phyloP scores from a whole-genome alignment of 2,329 filamentous ascomycete species.

The Aspergillus hiratsukae region DNA sequence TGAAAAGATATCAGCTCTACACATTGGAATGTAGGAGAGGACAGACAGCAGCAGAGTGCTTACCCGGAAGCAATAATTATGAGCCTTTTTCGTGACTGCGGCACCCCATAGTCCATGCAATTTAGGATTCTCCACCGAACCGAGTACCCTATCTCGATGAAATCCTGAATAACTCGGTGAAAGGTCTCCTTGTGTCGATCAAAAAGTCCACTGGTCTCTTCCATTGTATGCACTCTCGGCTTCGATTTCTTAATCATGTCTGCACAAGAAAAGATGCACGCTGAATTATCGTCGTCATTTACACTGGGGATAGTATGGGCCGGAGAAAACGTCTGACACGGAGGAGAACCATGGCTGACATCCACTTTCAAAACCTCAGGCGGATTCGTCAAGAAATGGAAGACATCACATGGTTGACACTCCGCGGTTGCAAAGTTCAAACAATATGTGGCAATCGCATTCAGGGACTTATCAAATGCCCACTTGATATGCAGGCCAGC shows the following conservation, averaged over 20 bases:
- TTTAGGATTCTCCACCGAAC: conserved; percentile 63
- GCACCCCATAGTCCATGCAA: conserved; percentile 47
- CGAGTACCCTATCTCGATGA: conserved; percentile 63
- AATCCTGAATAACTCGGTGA: conserved; percentile 56
- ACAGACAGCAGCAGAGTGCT: conserved; percentile 16
- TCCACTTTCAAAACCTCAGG: conserved; percentile 50
- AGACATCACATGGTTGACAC: conserved; percentile 42
- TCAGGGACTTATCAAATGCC: conserved; percentile 59
- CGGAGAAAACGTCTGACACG: conserved; percentile 71
- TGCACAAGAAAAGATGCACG: conserved; percentile 46
- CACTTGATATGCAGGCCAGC: conserved; percentile 58
- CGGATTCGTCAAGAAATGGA: conserved; percentile 37
- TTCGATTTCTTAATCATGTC: conserved; percentile 54
- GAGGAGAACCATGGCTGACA: conserved; percentile 69
- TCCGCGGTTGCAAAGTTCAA: conserved; percentile 51
- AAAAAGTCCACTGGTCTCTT: conserved; percentile 70
- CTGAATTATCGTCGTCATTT: conserved; percentile 65
- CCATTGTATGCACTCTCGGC: conserved; percentile 69
- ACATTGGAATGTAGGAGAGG: background rate
- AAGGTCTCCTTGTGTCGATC: conserved; percentile 54
- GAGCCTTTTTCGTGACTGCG: conserved; percentile 46
- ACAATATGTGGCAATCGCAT: conserved; percentile 56
- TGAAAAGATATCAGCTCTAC: conserved; percentile 22
- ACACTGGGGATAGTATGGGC: conserved; percentile 58
- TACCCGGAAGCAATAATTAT: conserved; percentile 53